Evolutionary conservation across 257 asterid genomes (phyloP).

Genomic region (Haberlea rhodopensis): DNA sequence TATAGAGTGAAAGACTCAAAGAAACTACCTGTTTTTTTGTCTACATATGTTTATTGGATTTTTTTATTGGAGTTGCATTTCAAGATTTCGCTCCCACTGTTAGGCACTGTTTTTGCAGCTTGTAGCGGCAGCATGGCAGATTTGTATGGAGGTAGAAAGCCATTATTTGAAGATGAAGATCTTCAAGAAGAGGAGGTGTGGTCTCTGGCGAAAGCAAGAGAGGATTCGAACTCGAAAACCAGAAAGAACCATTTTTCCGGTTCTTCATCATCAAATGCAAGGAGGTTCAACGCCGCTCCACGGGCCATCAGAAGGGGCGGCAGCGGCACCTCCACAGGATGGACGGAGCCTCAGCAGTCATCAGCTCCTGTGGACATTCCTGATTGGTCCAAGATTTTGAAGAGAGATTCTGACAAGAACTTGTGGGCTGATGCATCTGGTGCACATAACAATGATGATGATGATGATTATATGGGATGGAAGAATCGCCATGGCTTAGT

Average conservation of each 20-base stretch:
- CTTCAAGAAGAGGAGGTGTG: conserved; percentile 40
- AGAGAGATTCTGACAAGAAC: conserved; percentile 12
- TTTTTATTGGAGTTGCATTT: background rate
- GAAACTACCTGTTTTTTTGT: no score
- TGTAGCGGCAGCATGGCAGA: conserved; percentile 21
- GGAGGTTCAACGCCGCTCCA: conserved; percentile 20
- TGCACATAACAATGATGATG: background rate
- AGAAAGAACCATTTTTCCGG: conserved; percentile 4
- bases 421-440: conserved; percentile 10
- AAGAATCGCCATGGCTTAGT: background rate
- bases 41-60: conserved; percentile 3
- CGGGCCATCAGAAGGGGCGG: conserved; percentile 19
- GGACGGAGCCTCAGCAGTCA: conserved; percentile 13
- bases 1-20: background rate
- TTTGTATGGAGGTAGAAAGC: conserved; percentile 15
- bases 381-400: conserved; percentile 28
- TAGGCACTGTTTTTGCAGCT: background rate
- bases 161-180: conserved; percentile 21
- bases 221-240: conserved; percentile 19
- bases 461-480: background rate
- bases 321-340: conserved; percentile 4
- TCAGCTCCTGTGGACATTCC: conserved; percentile 39
- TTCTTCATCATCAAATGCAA: conserved; percentile 26
- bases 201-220: conserved; percentile 28
- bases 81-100: conserved; percentile 1